These are phyloP conservation scores for Penicillium waksmanii DNA, from an alignment of 495 filamentous ascomycete genomes.

Conservation along the genomic window DNA sequence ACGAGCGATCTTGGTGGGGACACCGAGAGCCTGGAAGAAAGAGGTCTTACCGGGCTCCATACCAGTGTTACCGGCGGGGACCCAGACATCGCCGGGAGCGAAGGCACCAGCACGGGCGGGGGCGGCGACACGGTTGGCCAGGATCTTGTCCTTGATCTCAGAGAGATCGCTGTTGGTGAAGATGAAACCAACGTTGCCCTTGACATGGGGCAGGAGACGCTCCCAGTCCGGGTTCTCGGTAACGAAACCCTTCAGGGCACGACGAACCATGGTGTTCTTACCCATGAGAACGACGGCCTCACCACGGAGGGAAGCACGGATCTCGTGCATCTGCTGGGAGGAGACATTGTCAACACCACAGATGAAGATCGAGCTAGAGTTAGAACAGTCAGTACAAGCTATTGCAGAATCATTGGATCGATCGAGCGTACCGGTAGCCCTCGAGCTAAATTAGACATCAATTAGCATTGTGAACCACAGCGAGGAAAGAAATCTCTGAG, in stretches of 20 bases:
- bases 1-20: slow-evolving; percentile 99
- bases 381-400: background rate
- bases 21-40: slow-evolving; percentile 99
- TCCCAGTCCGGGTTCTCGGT: slow-evolving; percentile 92
- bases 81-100: slow-evolving; percentile 85
- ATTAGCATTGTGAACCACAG: background rate
- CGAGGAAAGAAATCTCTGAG: slow-evolving; percentile 4
- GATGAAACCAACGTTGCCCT: slow-evolving; percentile 98
- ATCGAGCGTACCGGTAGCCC: slow-evolving; percentile 60
- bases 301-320: slow-evolving; percentile 83
- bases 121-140: slow-evolving; percentile 94
- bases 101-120: slow-evolving; percentile 96
- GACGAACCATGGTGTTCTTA: slow-evolving; percentile 99
- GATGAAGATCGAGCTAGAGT: slow-evolving; percentile 83
- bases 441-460: slow-evolving; percentile 54
- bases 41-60: slow-evolving; percentile 99
- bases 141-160: slow-evolving; percentile 87
- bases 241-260: slow-evolving; percentile 95
- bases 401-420: background rate
- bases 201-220: slow-evolving; percentile 92
- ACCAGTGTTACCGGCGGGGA: slow-evolving; percentile 98
- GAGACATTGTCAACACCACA: slow-evolving; percentile 94
- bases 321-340: slow-evolving; percentile 99
- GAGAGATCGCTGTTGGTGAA: slow-evolving; percentile 98
- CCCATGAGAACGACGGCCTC: slow-evolving; percentile 97